Percentiles rank a stretch among this genome's conserved stretches.
These are phyloP conservation scores for Pueraria montana DNA, from an alignment of 306 rosid species.

Conservation along the genomic window DNA sequence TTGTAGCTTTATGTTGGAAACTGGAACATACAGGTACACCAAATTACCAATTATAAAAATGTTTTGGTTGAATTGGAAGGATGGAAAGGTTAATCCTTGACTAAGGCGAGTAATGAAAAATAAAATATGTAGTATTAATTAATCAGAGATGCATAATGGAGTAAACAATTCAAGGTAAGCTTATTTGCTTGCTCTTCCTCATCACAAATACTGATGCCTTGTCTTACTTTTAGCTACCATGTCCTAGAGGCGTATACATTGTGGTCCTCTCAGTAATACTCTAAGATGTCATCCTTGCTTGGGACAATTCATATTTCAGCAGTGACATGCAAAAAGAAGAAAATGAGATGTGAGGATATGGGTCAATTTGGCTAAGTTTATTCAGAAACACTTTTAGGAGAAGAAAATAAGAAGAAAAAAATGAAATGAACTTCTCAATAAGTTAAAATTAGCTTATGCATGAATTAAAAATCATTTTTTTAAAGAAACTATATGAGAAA, in stretches of 20 bases:
- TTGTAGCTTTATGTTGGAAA: slow-evolving; percentile 19
- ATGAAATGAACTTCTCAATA: too few species aligned
- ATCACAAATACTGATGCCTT: background rate
- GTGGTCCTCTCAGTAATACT: background rate
- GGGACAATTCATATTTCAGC: slow-evolving; percentile 20
- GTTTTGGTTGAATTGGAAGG: slow-evolving; percentile 30
- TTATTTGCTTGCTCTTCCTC: slow-evolving; percentile 7
- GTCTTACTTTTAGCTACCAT: background rate
- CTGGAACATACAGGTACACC: background rate
- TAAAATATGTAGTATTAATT: background rate
- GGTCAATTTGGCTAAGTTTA: too few species aligned
- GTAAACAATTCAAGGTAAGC: background rate
- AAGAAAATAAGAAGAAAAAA: too few species aligned
- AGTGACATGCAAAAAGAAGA: background rate
- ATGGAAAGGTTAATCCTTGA: background rate
- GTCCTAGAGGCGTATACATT: background rate
- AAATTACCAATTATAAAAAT: too few species aligned
- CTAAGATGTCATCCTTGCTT: background rate
- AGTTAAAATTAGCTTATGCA: too few species aligned
- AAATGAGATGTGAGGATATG: slow-evolving; percentile 5
- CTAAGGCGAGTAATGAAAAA: background rate
- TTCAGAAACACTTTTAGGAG: too few species aligned
- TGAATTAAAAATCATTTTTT: too few species aligned
- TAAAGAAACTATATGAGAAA: too few species aligned
- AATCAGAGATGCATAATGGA: background rate